Conservation (phyloP, 2,329 filamentous ascomycete genomes). For the Bipolaris oryzae region DNA sequence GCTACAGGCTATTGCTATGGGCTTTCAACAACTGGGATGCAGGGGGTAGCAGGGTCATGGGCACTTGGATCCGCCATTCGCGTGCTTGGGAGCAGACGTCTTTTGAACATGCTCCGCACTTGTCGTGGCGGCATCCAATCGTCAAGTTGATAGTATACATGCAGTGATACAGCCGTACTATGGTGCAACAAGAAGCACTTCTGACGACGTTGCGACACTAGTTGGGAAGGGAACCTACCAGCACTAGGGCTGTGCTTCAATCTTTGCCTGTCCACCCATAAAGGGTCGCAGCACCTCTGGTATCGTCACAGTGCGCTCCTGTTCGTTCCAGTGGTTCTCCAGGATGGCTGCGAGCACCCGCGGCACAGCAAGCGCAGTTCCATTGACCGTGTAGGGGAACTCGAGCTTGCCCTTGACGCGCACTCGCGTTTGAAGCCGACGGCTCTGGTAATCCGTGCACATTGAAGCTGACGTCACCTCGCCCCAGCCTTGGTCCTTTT, state of each 20-base stretch:
- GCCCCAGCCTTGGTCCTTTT: conserved; percentile 77
- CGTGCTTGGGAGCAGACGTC: conserved; percentile 2
- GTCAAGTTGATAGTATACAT: conserved; percentile 14
- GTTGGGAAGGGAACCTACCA: conserved; percentile 6
- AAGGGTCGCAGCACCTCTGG: conserved; percentile 80
- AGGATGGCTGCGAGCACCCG: conserved; percentile 86
- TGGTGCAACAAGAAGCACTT: background rate
- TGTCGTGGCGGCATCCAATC: conserved; percentile 11
- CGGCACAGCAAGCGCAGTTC: conserved; percentile 89
- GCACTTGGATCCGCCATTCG: background rate
- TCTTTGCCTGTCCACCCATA: conserved; percentile 67
- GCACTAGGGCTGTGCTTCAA: conserved; percentile 31
- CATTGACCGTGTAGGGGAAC: conserved; percentile 91
- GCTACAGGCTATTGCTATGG: conserved; percentile 1
- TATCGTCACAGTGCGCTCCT: conserved; percentile 68
- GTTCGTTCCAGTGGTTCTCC: conserved; percentile 87
- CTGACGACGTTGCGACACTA: background rate
- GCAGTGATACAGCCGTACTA: background rate
- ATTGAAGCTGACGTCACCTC: conserved; percentile 90
- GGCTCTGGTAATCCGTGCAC: conserved; percentile 92
- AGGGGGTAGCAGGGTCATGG: conserved; percentile 14
- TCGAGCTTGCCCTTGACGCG: conserved; percentile 63
- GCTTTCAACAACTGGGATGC: conserved; percentile 13
- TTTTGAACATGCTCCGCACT: background rate
- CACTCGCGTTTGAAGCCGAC: conserved; percentile 78